Evolutionary conservation across 495 filamentous ascomycete species (phyloP).

Genomic region (Daldinia concentrica): DNA sequence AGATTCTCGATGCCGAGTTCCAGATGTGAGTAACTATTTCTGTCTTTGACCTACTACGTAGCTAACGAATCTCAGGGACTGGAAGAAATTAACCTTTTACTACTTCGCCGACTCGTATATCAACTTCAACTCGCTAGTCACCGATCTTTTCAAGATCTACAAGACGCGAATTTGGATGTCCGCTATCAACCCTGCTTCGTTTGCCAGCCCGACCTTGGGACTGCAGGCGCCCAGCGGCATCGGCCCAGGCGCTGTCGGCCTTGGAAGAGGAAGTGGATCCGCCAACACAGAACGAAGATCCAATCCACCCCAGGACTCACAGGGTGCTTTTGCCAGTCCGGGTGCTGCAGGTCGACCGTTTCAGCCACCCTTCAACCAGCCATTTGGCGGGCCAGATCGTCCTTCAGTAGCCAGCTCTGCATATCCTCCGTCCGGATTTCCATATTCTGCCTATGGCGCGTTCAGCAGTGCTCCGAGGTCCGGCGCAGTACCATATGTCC

Average conservation of each 20-base stretch:
- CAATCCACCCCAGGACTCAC: conserved; percentile 55
- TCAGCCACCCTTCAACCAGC: conserved; percentile 48
- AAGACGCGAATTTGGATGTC: conserved; percentile 99
- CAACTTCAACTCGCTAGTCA: conserved; percentile 97
- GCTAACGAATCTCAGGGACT: conserved; percentile 72
- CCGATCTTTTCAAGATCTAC: conserved; percentile 97
- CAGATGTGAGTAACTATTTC: conserved; percentile 78
- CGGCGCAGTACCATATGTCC: conserved; percentile 47
- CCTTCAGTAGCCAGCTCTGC: conserved; percentile 44
- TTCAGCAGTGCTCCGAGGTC: conserved; percentile 54
- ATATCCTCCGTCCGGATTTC: conserved; percentile 50
- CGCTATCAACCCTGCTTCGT: conserved; percentile 96
- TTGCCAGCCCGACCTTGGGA: conserved; percentile 81
- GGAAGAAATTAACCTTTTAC: conserved; percentile 98
- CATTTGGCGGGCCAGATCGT: conserved; percentile 50
- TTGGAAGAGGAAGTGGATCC: conserved; percentile 50
- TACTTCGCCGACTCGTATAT: conserved; percentile 98
- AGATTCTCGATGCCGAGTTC: conserved; percentile 98
- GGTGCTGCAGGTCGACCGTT: conserved; percentile 51
- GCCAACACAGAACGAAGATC: conserved; percentile 58
- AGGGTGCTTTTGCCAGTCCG: conserved; percentile 49
- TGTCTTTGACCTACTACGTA: background rate
- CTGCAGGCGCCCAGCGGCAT: conserved; percentile 72
- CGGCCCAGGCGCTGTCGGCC: conserved; percentile 67
- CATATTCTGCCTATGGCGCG: conserved; percentile 57